Evolutionary conservation across 2,329 filamentous ascomycete genomes (phyloP).

Genomic region (Daldinia sp.): DNA sequence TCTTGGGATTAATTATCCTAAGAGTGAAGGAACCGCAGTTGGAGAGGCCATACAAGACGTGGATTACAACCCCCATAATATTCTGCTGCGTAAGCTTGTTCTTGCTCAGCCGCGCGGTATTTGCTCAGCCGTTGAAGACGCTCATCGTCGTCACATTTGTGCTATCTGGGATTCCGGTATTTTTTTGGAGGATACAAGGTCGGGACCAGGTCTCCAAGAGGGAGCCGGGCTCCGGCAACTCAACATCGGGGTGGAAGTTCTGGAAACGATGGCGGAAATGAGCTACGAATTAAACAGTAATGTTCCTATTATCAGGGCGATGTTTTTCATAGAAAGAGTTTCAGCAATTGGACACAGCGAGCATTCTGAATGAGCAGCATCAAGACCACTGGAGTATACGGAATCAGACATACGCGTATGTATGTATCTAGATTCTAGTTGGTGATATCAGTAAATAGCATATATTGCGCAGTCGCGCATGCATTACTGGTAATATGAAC

Average conservation of each 20-base stretch:
- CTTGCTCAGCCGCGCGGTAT: conserved; percentile 84
- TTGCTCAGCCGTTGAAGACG: conserved; percentile 90
- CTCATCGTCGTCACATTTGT: conserved; percentile 87
- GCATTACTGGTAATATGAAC: conserved; percentile 18
- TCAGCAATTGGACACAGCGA: conserved; percentile 26
- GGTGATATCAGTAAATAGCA: conserved; percentile 24
- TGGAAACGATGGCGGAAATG: conserved; percentile 57
- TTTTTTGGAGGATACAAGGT: conserved; percentile 83
- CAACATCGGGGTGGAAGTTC: conserved; percentile 65
- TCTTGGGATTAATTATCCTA: conserved; percentile 90
- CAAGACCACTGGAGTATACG: conserved; percentile 25
- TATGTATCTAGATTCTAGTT: conserved; percentile 14
- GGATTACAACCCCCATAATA: conserved; percentile 96
- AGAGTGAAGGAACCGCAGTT: conserved; percentile 86
- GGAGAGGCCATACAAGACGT: conserved; percentile 91
- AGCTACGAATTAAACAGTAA: conserved; percentile 32
- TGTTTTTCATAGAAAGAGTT: conserved; percentile 25
- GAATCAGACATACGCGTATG: conserved; percentile 10
- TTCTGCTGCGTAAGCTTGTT: conserved; percentile 99
- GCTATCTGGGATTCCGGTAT: conserved; percentile 82
- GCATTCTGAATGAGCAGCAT: conserved; percentile 31
- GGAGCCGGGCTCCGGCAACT: conserved; percentile 48
- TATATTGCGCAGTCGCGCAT: conserved; percentile 1
- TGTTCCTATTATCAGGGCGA: conserved; percentile 9
- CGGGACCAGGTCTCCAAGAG: conserved; percentile 62